A percentile compares a stretch with the other conserved stretches of the same genome.
Evolutionary conservation across 495 filamentous ascomycete species (phyloP).

Genomic region (Mytilinidion resinicola): DNA sequence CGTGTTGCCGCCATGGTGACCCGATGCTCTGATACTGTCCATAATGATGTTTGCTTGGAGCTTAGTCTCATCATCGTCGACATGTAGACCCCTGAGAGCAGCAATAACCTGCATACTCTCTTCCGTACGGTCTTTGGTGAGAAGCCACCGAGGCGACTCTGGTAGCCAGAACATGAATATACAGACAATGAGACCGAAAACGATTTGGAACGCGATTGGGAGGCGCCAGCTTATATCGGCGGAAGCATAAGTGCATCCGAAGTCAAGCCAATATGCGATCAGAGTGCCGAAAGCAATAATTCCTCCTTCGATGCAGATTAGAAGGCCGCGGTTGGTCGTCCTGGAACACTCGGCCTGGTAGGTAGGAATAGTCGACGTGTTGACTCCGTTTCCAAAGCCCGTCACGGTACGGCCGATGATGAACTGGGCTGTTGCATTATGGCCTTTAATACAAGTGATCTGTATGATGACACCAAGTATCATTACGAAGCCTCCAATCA

Average conservation of each 20-base stretch:
- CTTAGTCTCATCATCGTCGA: constrained; percentile 48
- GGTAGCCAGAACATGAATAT: constrained; percentile 63
- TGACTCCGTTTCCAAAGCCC: constrained; percentile 70
- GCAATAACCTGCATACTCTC: constrained; percentile 54
- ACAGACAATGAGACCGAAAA: constrained; percentile 61
- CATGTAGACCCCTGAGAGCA: constrained; percentile 19
- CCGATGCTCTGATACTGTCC: constrained; percentile 60
- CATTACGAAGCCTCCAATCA: constrained; percentile 63
- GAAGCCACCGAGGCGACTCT: constrained; percentile 68
- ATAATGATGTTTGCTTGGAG: constrained; percentile 57
- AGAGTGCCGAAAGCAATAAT: constrained; percentile 72
- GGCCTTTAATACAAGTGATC: constrained; percentile 44
- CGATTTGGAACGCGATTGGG: constrained; percentile 65
- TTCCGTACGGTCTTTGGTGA: constrained; percentile 64
- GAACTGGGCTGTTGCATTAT: constrained; percentile 54
- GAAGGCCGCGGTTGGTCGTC: constrained; percentile 68
- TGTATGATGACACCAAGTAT: constrained; percentile 68
- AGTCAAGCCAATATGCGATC: constrained; percentile 81
- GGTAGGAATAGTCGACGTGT: constrained; percentile 67
- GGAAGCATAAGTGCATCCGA: constrained; percentile 56
- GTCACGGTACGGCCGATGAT: constrained; percentile 64
- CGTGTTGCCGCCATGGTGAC: constrained; percentile 46
- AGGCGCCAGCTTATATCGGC: constrained; percentile 54
- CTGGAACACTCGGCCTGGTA: constrained; percentile 73
- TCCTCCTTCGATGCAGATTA: constrained; percentile 80